Evolutionary conservation across 805 yeast species (phyloP), one percentile per base, ranked within the genome.

Genomic region (Groenewaldozyma tartarivorans): DNA sequence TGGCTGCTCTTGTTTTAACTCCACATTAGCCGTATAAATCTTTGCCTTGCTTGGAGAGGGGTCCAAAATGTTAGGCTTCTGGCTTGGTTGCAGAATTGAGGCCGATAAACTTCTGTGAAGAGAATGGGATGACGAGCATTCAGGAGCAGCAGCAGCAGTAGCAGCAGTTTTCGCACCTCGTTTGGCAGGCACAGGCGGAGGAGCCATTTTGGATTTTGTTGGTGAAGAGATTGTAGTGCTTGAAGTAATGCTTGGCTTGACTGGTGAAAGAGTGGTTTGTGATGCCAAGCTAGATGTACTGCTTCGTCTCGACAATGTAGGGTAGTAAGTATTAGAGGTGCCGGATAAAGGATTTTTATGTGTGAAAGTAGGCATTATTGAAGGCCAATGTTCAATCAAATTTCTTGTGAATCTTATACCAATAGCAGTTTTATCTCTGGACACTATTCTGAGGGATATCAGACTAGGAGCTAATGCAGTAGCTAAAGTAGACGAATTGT

Each of bases 331-430:
- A 13, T 9, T 7, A 13, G 29, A 24, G 29, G 7, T 24, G 29
- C 13, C 13, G 11, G 29, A 9, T 24, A 13, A 7, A 9, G 29
- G 11, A 9, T 7, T 13, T 7, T 13, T 24, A 9, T 24, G 11
- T 13, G 7, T 24, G 7, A 13, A 9, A 9, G 13, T 9, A 13
- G 7, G 11, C 11, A 13, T 13, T n/a, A 73, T 56, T 3, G 49
- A 47, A 2, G 52, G 56, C 78, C 81, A 81, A 48, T 66, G 54
- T 26, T 66, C 73, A 31, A 80, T 50, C 4, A 79, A 48, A 44
- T 73, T 76, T 41, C 68, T 70, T 17, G 77, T 58, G 42, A 72
- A 75, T 36, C 83, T 61, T 19, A 68, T 64, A 1, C 79, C 75
- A 15, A 79, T 66, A 5, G 72, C 63, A 5, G 69, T 48, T 35